A percentile compares a stretch with the other conserved stretches of the same genome.
phyloP scores from a whole-genome alignment of 2,329 filamentous ascomycete species.

The Camillea tinctor region DNA sequence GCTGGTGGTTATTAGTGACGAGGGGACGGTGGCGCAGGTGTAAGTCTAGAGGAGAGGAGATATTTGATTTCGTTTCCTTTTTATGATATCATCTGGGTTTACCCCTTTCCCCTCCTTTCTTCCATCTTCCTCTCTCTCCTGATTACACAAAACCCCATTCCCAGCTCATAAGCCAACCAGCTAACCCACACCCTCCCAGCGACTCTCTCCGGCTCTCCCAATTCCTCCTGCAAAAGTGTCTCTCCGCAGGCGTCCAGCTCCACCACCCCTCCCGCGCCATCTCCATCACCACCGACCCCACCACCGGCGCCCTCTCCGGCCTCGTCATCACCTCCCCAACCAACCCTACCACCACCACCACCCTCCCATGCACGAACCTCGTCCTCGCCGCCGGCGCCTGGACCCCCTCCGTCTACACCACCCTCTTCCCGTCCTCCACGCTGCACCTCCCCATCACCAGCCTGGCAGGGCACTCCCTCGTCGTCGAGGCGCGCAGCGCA shows the following conservation, averaged over 20 bases:
- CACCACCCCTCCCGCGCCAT: slow-evolving; percentile 62
- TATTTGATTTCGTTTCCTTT: too few relatives aligned
- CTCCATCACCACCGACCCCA: slow-evolving; percentile 47
- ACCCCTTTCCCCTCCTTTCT: neutral
- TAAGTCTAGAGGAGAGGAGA: slow-evolving; percentile 36
- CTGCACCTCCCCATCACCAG: slow-evolving; percentile 56
- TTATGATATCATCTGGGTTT: neutral
- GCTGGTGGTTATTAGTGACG: slow-evolving; percentile 61
- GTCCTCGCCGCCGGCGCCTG: slow-evolving; percentile 70
- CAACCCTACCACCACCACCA: slow-evolving; percentile 42
- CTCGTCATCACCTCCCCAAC: slow-evolving; percentile 49
- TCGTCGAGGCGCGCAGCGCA: slow-evolving; percentile 61
- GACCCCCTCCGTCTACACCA: slow-evolving; percentile 63
- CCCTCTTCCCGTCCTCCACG: slow-evolving; percentile 59
- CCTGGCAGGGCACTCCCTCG: slow-evolving; percentile 70
- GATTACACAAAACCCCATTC: neutral
- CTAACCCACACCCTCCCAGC: slow-evolving; percentile 35
- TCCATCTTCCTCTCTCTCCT: neutral
- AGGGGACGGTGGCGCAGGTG: slow-evolving; percentile 64
- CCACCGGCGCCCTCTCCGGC: slow-evolving; percentile 48
- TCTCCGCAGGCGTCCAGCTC: slow-evolving; percentile 61
- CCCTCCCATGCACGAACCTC: slow-evolving; percentile 63
- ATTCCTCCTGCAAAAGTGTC: slow-evolving; percentile 60
- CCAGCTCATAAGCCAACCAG: neutral
- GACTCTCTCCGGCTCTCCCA: slow-evolving; percentile 66